Evolutionary conservation across 2,329 filamentous ascomycete species (phyloP).

Genomic region (Hypocreales sp.): DNA sequence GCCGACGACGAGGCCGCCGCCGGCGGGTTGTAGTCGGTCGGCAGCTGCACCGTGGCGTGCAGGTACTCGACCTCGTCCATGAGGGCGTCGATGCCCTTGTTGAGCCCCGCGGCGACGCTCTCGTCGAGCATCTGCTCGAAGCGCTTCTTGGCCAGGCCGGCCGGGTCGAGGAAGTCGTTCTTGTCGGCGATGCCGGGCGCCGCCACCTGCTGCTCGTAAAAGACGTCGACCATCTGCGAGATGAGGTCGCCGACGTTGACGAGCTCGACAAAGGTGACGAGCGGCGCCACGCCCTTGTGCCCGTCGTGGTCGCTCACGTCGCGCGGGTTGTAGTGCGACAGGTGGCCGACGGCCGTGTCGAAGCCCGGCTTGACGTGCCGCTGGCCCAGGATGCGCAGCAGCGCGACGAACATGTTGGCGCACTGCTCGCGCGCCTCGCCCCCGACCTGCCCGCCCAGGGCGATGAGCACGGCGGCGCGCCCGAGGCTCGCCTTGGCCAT

Average conservation of each 20-base stretch:
- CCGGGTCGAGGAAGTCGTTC: slow-evolving; percentile 87
- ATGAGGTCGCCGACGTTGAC: slow-evolving; percentile 98
- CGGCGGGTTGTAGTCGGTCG: slow-evolving; percentile 79
- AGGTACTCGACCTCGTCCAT: slow-evolving; percentile 98
- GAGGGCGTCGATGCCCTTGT: slow-evolving; percentile 94
- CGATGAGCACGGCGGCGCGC: slow-evolving; percentile 68
- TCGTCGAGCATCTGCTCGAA: slow-evolving; percentile 99
- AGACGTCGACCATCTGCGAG: slow-evolving; percentile 97
- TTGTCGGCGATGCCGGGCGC: slow-evolving; percentile 70
- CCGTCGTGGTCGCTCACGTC: slow-evolving; percentile 60
- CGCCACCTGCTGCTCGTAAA: slow-evolving; percentile 90
- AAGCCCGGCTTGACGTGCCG: slow-evolving; percentile 88
- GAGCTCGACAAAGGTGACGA: slow-evolving; percentile 91
- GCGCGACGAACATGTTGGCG: slow-evolving; percentile 68
- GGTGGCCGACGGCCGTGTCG: slow-evolving; percentile 78
- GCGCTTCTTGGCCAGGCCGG: slow-evolving; percentile 88
- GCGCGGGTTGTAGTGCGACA: slow-evolving; percentile 81
- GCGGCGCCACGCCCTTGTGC: slow-evolving; percentile 64
- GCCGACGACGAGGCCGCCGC: slow-evolving; percentile 9
- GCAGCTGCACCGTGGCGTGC: slow-evolving; percentile 71
- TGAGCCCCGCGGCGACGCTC: slow-evolving; percentile 84
- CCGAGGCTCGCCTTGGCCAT: slow-evolving; percentile 78
- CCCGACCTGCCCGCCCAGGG: slow-evolving; percentile 63
- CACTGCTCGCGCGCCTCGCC: slow-evolving; percentile 80
- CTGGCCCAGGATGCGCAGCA: slow-evolving; percentile 72